Conservation (phyloP, 2,329 filamentous ascomycete genomes). For the Pestalotiopsis sp. region DNA sequence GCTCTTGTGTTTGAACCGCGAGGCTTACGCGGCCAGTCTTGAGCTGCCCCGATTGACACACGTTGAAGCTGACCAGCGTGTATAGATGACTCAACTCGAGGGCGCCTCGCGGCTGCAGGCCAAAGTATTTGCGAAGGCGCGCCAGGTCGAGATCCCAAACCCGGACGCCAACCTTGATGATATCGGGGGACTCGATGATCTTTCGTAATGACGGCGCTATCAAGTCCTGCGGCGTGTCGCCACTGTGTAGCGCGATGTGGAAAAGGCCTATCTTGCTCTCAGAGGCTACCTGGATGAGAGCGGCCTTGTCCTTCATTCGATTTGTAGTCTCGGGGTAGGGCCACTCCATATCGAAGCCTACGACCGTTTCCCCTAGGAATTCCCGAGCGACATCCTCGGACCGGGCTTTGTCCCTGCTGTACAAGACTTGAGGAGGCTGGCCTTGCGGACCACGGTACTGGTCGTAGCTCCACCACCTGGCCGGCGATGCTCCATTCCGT, state of each 20-base stretch:
- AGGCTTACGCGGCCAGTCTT: slow-evolving; percentile 19
- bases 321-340: slow-evolving; percentile 12
- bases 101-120: slow-evolving; percentile 20
- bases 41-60: slow-evolving; percentile 8
- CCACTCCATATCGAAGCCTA: slow-evolving; percentile 32
- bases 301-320: slow-evolving; percentile 21
- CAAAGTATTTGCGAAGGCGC: slow-evolving; percentile 18
- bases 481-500: not conserved
- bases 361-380: slow-evolving; percentile 22
- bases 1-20: slow-evolving; percentile 18
- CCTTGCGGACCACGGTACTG: slow-evolving; percentile 17
- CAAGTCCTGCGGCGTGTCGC: slow-evolving; percentile 21
- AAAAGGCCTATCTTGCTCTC: slow-evolving; percentile 25
- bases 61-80: slow-evolving; percentile 16
- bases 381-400: slow-evolving; percentile 22
- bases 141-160: slow-evolving; percentile 22
- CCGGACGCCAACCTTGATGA: slow-evolving; percentile 24
- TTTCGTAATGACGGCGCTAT: slow-evolving; percentile 24
- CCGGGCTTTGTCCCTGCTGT: slow-evolving; percentile 17
- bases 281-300: slow-evolving; percentile 26
- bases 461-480: not conserved
- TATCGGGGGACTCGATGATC: slow-evolving; percentile 23
- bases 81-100: slow-evolving; percentile 27
- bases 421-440: slow-evolving; percentile 15
- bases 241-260: slow-evolving; percentile 25